A percentile compares a stretch with the other conserved stretches of the same genome.
Conservation (phyloP, 129 eudicot genomes). For the Artemisia tridentata region DNA sequence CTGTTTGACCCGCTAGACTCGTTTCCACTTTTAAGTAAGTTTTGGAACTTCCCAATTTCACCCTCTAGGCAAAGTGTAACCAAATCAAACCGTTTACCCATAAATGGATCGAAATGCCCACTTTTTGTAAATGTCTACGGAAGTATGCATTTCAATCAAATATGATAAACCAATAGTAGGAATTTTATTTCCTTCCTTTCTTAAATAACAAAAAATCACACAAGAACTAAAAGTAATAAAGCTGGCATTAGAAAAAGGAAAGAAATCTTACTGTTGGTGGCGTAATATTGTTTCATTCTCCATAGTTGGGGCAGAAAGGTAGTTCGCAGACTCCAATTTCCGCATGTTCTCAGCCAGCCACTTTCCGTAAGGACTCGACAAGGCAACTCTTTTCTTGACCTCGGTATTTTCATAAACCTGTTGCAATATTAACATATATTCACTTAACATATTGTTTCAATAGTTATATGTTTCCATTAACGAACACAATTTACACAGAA, state of each 20-base stretch:
- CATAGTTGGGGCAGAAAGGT: conserved; percentile 69
- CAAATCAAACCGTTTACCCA: no score
- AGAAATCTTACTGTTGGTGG: conserved; percentile 75
- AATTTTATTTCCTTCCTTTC: no score
- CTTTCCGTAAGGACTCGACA: conserved; percentile 72
- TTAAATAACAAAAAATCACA: no score
- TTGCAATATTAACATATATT: conserved; percentile 21
- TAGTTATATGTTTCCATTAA: conserved; percentile 1
- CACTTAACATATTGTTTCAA: background rate
- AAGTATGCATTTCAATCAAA: no score
- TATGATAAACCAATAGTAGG: no score
- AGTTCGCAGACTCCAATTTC: conserved; percentile 61
- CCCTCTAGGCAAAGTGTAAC: no score
- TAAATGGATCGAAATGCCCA: no score
- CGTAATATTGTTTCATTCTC: conserved; percentile 82
- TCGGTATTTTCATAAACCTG: conserved; percentile 98
- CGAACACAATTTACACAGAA: conserved; percentile 3
- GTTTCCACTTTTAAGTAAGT: no score
- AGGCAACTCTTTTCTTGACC: conserved; percentile 91
- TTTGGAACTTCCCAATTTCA: no score
- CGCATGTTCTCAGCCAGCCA: conserved; percentile 89
- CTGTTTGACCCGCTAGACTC: no score
- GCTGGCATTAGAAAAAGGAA: background rate
- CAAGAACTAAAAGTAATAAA: background rate
- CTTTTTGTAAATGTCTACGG: no score